Percentiles rank a stretch among this genome's conserved stretches.
These are phyloP conservation scores for Petunia axillaris DNA, from an alignment of 257 asterid genomes.

Conservation along the genomic window DNA sequence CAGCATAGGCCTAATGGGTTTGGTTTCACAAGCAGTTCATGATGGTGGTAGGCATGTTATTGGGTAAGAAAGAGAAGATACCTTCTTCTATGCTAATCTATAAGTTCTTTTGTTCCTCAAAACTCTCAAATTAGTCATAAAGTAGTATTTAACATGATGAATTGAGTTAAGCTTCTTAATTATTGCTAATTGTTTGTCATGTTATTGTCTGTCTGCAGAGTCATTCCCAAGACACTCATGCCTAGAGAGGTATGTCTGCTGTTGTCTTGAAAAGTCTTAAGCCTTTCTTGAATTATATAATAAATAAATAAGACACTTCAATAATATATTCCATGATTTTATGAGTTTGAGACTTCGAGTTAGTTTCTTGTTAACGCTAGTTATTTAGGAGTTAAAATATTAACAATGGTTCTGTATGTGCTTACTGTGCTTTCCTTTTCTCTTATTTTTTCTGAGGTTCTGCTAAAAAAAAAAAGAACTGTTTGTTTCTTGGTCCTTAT, in stretches of 20 bases:
- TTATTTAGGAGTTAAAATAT: neutral
- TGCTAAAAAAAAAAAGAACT: constrained; percentile 1
- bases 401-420: constrained; percentile 1
- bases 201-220: constrained; percentile 77
- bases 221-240: constrained; percentile 99
- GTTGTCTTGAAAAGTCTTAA: constrained; percentile 38
- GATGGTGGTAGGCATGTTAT: constrained; percentile 91
- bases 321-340: constrained; percentile 17
- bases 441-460: constrained; percentile 16
- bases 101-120: constrained; percentile 29
- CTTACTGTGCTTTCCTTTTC: constrained; percentile 7
- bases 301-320: constrained; percentile 30
- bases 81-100: constrained; percentile 31
- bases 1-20: constrained; percentile 96
- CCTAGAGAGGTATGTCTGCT: constrained; percentile 91
- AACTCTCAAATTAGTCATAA: constrained; percentile 29
- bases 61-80: constrained; percentile 53
- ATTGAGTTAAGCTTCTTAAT: constrained; percentile 9
- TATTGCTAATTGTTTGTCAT: constrained; percentile 60
- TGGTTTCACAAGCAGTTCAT: constrained; percentile 94
- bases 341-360: constrained; percentile 24
- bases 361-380: constrained; percentile 3
- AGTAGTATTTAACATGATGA: constrained; percentile 23
- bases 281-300: constrained; percentile 41
- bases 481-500: constrained; percentile 40